These are phyloP conservation scores for Fusarium sp. DNA, from an alignment of 2,329 filamentous ascomycete genomes.

Conservation along the genomic window DNA sequence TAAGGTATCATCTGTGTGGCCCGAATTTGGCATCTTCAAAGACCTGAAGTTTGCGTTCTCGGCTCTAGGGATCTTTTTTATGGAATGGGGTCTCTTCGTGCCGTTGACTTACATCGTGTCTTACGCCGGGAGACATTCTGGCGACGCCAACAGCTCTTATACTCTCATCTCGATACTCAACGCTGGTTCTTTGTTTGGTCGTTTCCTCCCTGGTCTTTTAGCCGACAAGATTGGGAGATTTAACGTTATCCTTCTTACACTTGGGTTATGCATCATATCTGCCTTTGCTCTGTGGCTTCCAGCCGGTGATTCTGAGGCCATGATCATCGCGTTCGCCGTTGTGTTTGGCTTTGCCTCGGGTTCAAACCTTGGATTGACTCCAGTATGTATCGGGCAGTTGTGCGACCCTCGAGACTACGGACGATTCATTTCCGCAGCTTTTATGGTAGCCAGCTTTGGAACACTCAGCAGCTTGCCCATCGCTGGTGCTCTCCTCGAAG, in stretches of 20 bases:
- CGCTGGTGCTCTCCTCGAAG: slow-evolving; percentile 55
- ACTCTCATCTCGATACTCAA: slow-evolving; percentile 86
- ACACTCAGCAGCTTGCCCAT: slow-evolving; percentile 64
- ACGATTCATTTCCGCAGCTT: slow-evolving; percentile 80
- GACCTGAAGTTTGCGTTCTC: slow-evolving; percentile 72
- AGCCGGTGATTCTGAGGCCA: slow-evolving; percentile 62
- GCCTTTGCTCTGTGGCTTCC: slow-evolving; percentile 80
- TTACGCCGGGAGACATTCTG: slow-evolving; percentile 67
- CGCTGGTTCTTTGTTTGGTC: slow-evolving; percentile 80
- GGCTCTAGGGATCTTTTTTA: slow-evolving; percentile 74
- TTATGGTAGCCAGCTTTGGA: slow-evolving; percentile 82
- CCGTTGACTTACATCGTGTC: slow-evolving; percentile 83
- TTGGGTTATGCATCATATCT: slow-evolving; percentile 66
- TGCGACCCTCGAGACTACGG: slow-evolving; percentile 83
- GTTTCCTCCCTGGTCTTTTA: slow-evolving; percentile 80
- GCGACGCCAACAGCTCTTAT: slow-evolving; percentile 60
- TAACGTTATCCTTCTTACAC: slow-evolving; percentile 81
- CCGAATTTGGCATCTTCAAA: slow-evolving; percentile 72
- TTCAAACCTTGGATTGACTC: slow-evolving; percentile 79
- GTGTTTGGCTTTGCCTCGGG: slow-evolving; percentile 85
- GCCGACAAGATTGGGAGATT: slow-evolving; percentile 84
- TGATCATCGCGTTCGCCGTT: slow-evolving; percentile 76
- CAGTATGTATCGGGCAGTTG: slow-evolving; percentile 84
- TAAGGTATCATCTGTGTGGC: slow-evolving; percentile 58
- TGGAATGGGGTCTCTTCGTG: slow-evolving; percentile 78